Percentiles rank a stretch among this genome's conserved stretches.
Evolutionary conservation across 306 rosid species (phyloP).

Genomic region (Calophaca sinica): DNA sequence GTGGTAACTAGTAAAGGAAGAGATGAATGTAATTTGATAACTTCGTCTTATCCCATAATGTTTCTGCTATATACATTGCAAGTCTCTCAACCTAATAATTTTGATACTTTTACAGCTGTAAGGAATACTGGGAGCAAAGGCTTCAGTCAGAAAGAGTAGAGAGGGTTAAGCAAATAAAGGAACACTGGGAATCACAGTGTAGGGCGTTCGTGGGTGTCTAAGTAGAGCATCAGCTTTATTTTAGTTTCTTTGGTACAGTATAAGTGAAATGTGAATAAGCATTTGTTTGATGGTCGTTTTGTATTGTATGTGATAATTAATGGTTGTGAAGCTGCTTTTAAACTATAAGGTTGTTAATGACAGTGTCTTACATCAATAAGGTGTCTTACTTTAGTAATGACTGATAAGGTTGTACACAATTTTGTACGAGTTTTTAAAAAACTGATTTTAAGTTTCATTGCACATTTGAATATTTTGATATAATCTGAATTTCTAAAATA

Average conservation of each 20-base stretch:
- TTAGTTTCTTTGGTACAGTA: background rate
- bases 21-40: no score
- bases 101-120: conserved; percentile 57
- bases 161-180: conserved; percentile 79
- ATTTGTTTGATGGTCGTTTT: conserved; percentile 24
- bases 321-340: background rate
- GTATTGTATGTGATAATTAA: background rate
- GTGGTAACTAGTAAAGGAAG: background rate
- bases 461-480: no score
- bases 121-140: conserved; percentile 83
- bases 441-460: no score
- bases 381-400: background rate
- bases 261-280: conserved; percentile 25
- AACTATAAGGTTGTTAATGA: background rate
- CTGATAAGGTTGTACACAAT: no score
- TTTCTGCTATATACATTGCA: background rate
- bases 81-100: background rate
- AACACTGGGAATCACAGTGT: conserved; percentile 82
- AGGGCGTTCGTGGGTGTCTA: conserved; percentile 68
- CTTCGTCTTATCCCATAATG: background rate
- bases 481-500: no score
- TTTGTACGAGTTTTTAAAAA: no score
- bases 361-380: background rate
- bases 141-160: conserved; percentile 69
- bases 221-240: background rate